Base-by-base conservation (phyloP, 257 asterid species). In the Gynochthodes officinalis region DNA sequence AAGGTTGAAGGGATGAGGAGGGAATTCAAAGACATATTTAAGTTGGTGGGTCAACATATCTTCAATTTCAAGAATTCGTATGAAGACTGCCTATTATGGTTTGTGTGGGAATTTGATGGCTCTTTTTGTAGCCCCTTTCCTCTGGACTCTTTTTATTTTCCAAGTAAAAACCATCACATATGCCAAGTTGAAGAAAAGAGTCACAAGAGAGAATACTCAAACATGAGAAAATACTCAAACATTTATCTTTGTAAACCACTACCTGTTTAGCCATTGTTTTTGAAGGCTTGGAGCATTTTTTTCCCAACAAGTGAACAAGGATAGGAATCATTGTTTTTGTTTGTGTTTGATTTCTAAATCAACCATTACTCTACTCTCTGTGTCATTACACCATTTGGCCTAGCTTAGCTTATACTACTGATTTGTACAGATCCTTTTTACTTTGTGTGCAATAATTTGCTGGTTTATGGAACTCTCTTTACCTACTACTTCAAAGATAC, bases 21-120 rank as follows among this genome's bases (percentile, higher is more conserved):
- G 85, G 89, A 70, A 75, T 86, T 85, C 88, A 86, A 82, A 86
- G 81, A 49, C 76, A 75, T 70, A 25, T 75, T 75, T 78, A 69
- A 73, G 85, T 64, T 81, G 85, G 57, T 37, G 83, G 84, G 95
- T 91, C 97, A 82, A 86, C 86, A 69, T 76, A 82, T 84, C 82
- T 82, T 82, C 79, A 30, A 87, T 83, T 77, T 78, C 71, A 78
- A 84, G 85, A 81, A 84, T 84, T 86, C 90, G 88, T 89, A 84
- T 76, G 85, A 67, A 79, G 93, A 88, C 90, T 42, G 82, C 42
- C 86, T 82, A 85, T 83, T 82, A 69, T 71, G 75, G 81, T 84
- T 53, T 80, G 84, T 15, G 57, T 12, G 79, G 78, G 75, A 59
- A 65, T 72, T 76, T 80, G 59, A 78, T 60, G 73, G 32, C 78